These are phyloP conservation scores for Dictyostelium firmibasis DNA, from an alignment of 78 protist genomes.

Conservation along the genomic window DNA sequence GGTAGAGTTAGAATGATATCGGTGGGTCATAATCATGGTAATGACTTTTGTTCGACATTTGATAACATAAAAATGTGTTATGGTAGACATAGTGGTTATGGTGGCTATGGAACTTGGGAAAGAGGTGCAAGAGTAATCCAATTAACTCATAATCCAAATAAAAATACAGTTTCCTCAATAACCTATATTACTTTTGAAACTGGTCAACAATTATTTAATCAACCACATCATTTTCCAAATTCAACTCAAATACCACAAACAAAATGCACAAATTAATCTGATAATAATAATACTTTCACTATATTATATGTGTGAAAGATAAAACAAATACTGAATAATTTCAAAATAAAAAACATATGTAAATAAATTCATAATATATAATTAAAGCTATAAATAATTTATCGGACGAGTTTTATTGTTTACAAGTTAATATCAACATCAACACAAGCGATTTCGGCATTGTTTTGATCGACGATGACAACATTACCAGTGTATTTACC, in stretches of 20 bases:
- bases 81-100: conserved; percentile 74
- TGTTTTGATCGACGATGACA: conserved; percentile 14
- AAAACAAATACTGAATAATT: too few species aligned
- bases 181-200: conserved; percentile 45
- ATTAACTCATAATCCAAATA: background rate
- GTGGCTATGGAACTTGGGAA: conserved; percentile 76
- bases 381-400: too few species aligned
- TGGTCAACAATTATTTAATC: background rate
- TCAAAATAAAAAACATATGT: too few species aligned
- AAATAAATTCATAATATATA: too few species aligned
- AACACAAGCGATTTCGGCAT: conserved; percentile 38
- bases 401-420: background rate
- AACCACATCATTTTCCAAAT: conserved; percentile 19
- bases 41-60: conserved; percentile 40
- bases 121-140: conserved; percentile 56
- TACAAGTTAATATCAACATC: background rate
- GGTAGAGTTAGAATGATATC: conserved; percentile 15
- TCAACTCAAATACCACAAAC: background rate
- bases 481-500: conserved; percentile 55
- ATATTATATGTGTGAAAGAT: too few species aligned
- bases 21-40: conserved; percentile 78
- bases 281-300: too few species aligned
- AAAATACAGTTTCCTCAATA: background rate
- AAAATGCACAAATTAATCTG: background rate
- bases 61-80: conserved; percentile 22